Evolutionary conservation across 73 alveolate species (phyloP).

Genomic region (Paramecium pentaurelia): DNA sequence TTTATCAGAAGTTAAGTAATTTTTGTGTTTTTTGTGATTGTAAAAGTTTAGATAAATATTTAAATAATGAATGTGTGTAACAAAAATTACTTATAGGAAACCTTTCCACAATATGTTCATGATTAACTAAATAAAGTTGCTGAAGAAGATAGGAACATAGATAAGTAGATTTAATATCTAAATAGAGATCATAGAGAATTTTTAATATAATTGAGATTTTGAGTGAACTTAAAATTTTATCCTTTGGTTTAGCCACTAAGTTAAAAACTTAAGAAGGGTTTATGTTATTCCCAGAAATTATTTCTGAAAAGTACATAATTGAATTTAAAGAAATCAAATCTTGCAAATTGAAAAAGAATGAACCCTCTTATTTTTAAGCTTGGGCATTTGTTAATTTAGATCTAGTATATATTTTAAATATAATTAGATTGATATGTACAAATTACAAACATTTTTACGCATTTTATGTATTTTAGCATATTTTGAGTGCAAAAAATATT

Average conservation of each 20-base stretch:
- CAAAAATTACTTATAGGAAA: background rate
- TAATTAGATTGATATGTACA: background rate
- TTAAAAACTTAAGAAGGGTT: background rate
- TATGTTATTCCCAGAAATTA: background rate
- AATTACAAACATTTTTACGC: slow-evolving; percentile 10
- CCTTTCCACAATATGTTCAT: background rate
- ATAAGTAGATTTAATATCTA: background rate
- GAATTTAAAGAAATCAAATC: background rate
- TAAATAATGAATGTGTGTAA: background rate
- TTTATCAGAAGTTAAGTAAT: background rate
- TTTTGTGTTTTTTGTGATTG: background rate
- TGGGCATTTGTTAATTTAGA: slow-evolving; percentile 16
- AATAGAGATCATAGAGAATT: background rate
- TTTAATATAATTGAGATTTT: background rate
- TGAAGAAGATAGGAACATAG: background rate
- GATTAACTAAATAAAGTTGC: background rate
- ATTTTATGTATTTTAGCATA: background rate
- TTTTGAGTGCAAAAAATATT: slow-evolving; percentile 25
- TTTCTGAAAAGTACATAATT: background rate
- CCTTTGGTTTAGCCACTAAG: background rate
- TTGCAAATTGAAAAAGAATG: background rate
- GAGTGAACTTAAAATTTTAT: background rate
- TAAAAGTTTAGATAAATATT: background rate
- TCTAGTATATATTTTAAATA: background rate
- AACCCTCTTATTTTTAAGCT: background rate